Evolutionary conservation across 352 stramenopile genomes (phyloP).

Genomic region (Phytophthora boehmeriae): DNA sequence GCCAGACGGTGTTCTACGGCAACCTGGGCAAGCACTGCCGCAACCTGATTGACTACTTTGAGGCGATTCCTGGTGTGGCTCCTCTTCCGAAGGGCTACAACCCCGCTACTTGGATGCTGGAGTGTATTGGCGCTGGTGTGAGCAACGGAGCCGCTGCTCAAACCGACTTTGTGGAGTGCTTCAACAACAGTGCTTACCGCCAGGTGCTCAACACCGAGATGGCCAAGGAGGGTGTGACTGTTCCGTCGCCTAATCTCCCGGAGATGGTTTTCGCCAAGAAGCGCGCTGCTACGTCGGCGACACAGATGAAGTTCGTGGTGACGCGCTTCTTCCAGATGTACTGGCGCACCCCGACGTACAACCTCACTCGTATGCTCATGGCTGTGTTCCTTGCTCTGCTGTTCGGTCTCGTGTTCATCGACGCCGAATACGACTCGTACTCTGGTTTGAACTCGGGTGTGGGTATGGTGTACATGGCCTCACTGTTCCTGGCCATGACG

Average conservation of each 20-base stretch:
- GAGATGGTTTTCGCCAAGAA: slow-evolving; percentile 34
- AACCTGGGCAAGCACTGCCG: slow-evolving; percentile 29
- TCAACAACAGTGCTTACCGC: slow-evolving; percentile 11
- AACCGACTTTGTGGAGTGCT: slow-evolving; percentile 20
- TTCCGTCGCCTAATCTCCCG: slow-evolving; percentile 19
- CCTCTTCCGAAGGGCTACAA: slow-evolving; percentile 41
- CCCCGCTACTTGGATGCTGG: slow-evolving; percentile 22
- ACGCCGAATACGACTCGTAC: slow-evolving; percentile 31
- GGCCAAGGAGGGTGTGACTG: slow-evolving; percentile 19
- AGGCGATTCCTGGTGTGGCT: slow-evolving; percentile 11
- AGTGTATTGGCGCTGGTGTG: slow-evolving; percentile 48
- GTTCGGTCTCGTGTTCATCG: slow-evolving; percentile 62
- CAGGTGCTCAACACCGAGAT: slow-evolving; percentile 8
- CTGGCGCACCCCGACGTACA: slow-evolving; percentile 67
- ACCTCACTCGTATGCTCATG: slow-evolving; percentile 61
- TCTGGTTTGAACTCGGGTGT: slow-evolving; percentile 36
- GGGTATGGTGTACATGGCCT: slow-evolving; percentile 71
- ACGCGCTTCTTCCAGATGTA: slow-evolving; percentile 33
- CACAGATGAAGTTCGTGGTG: slow-evolving; percentile 26
- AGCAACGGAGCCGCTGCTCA: slow-evolving; percentile 8
- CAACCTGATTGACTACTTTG: slow-evolving; percentile 41
- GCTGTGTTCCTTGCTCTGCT: slow-evolving; percentile 66
- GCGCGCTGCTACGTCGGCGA: slow-evolving; percentile 20
- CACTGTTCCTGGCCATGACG: slow-evolving; percentile 60
- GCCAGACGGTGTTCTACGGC: slow-evolving; percentile 37